phyloP scores from a whole-genome alignment of 306 rosid genomes.

The Betula pendula region DNA sequence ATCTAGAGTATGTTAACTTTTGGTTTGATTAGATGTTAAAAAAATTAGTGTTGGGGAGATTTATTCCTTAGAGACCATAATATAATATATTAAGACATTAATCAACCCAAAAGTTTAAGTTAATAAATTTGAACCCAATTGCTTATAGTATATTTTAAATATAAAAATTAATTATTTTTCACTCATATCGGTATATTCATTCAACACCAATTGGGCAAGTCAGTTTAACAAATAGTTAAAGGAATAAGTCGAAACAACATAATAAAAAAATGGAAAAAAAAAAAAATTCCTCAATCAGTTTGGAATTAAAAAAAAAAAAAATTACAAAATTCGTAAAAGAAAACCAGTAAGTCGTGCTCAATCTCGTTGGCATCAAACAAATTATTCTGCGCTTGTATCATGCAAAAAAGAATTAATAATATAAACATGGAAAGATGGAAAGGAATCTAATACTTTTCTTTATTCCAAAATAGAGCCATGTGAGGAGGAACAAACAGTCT shows the following conservation, averaged over 20 bases:
- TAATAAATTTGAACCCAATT: too few species aligned
- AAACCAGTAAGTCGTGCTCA: not conserved
- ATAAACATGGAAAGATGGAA: conserved; percentile 10
- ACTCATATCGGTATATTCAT: too few species aligned
- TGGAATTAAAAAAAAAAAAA: not conserved
- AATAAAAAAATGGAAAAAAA: too few species aligned
- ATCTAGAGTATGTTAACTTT: too few species aligned
- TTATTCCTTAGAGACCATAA: too few species aligned
- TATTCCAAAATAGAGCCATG: not conserved
- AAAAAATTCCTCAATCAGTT: not conserved
- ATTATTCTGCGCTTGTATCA: not conserved
- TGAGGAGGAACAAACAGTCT: not conserved
- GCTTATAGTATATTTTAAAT: too few species aligned
- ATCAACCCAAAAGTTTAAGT: too few species aligned
- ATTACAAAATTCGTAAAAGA: too few species aligned
- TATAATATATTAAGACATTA: too few species aligned
- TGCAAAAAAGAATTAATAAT: not conserved
- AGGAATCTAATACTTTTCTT: conserved; percentile 10
- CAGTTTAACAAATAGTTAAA: too few species aligned
- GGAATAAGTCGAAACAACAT: not conserved
- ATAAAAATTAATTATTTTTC: too few species aligned
- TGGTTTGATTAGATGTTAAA: not conserved
- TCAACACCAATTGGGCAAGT: not conserved
- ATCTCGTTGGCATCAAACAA: not conserved
- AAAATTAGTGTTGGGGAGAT: too few species aligned